Evolutionary conservation across 768 basidiomycete species (phyloP).

Genomic region (Gautieria morchelliformis): DNA sequence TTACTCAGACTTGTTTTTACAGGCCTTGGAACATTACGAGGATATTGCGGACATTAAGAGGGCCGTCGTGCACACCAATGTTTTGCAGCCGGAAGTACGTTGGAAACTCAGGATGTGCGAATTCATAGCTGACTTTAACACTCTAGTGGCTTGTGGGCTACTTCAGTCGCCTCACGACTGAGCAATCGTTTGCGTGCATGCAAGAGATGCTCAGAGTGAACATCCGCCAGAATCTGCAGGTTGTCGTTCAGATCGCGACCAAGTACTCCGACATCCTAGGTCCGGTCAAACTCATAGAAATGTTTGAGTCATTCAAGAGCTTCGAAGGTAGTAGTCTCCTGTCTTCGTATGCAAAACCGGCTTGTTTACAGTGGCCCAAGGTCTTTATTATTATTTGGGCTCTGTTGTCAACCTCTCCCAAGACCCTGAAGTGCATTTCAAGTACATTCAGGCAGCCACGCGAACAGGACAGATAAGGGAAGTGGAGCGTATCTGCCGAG

Average conservation of each 20-base stretch:
- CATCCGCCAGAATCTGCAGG: constrained; percentile 94
- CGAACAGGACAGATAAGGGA: constrained; percentile 97
- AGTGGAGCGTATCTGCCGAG: constrained; percentile 96
- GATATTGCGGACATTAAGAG: constrained; percentile 99
- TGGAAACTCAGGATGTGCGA: neutral
- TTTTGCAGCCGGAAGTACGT: constrained; percentile 74
- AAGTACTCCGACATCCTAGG: constrained; percentile 98
- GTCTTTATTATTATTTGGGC: constrained; percentile 97
- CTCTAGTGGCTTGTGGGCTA: constrained; percentile 89
- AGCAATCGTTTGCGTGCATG: constrained; percentile 92
- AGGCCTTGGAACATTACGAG: constrained; percentile 98
- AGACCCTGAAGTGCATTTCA: constrained; percentile 97
- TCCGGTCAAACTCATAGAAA: constrained; percentile 93
- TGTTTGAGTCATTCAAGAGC: constrained; percentile 97
- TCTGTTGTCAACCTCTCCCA: constrained; percentile 95
- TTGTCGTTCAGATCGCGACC: constrained; percentile 94
- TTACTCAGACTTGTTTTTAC: constrained; percentile 10
- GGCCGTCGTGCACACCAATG: constrained; percentile 84
- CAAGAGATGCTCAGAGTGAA: constrained; percentile 96
- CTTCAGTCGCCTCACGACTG: constrained; percentile 93
- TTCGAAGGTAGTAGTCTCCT: constrained; percentile 62
- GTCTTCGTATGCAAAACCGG: neutral
- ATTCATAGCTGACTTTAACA: constrained; percentile 3
- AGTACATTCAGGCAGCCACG: constrained; percentile 98
- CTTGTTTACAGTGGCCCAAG: constrained; percentile 23